Percentiles rank a stretch among this genome's conserved stretches.
These are phyloP conservation scores for Odontarrhena argentea DNA, from an alignment of 345 rosid species.

Conservation along the genomic window DNA sequence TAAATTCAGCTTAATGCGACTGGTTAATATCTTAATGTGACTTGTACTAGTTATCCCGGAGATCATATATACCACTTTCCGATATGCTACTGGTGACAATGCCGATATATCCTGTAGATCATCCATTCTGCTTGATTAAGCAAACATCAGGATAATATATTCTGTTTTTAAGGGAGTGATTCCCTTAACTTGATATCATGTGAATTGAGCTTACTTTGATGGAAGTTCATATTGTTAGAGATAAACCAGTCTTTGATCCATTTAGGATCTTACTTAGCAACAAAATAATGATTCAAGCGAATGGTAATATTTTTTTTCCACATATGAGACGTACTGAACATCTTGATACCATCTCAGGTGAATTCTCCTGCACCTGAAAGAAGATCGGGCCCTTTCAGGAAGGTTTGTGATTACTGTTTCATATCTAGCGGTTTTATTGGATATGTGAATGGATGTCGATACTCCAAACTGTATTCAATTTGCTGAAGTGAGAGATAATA, in stretches of 20 bases:
- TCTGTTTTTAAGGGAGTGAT: not conserved
- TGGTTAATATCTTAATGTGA: conserved; percentile 7
- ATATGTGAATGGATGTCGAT: conserved; percentile 14
- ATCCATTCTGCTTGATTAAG: not conserved
- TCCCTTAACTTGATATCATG: not conserved
- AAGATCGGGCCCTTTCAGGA: conserved; percentile 78
- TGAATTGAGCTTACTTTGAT: conserved; percentile 14
- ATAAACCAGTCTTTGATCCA: not conserved
- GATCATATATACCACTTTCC: not conserved
- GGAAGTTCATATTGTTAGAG: conserved; percentile 14
- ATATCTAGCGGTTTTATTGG: conserved; percentile 7
- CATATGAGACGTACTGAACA: conserved; percentile 19
- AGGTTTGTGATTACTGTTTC: conserved; percentile 56
- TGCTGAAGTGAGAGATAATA: conserved; percentile 17
- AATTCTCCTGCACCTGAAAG: conserved; percentile 73
- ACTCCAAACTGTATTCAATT: not conserved
- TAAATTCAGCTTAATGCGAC: not conserved
- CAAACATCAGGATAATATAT: conserved; percentile 7
- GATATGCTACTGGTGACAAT: not conserved
- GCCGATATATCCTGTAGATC: not conserved
- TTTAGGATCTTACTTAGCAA: not conserved
- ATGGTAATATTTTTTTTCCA: not conserved
- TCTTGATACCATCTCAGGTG: conserved; percentile 50
- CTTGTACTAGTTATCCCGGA: conserved; percentile 9
- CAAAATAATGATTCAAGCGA: not conserved